Percentiles rank a stretch among this genome's conserved stretches.
phyloP scores from a whole-genome alignment of 148 eudicot species.

The Heliamphora exappendiculata region DNA sequence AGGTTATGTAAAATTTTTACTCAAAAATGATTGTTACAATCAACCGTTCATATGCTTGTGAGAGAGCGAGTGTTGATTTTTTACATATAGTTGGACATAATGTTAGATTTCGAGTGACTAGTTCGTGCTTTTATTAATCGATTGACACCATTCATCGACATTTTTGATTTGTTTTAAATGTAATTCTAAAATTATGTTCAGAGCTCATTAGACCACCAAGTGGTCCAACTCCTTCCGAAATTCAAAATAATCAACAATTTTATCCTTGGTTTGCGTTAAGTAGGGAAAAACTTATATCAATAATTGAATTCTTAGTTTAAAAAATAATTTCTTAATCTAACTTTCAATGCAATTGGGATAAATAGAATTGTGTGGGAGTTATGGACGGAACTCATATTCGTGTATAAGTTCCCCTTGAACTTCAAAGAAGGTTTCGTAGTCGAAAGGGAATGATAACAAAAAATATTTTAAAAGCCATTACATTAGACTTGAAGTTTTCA shows the following conservation, averaged over 20 bases:
- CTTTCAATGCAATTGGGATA: too few species aligned
- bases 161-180: neutral
- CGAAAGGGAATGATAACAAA: neutral
- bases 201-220: neutral
- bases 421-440: neutral
- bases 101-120: neutral
- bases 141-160: neutral
- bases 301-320: too few species aligned
- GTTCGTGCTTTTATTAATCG: neutral
- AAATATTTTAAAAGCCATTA: neutral
- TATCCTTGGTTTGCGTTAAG: neutral
- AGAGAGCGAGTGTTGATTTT: neutral
- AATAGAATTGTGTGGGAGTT: conserved; percentile 2
- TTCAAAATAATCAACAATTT: neutral
- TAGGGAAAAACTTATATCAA: too few species aligned
- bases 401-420: neutral
- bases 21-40: neutral
- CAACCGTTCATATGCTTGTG: neutral
- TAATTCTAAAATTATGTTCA: too few species aligned
- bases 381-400: neutral
- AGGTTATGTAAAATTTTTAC: neutral
- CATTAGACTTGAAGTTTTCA: neutral
- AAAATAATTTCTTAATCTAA: too few species aligned
- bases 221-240: neutral
- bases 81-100: neutral